Evolutionary conservation across 768 basidiomycete species (phyloP).

Genomic region (Phylloporus sp.): DNA sequence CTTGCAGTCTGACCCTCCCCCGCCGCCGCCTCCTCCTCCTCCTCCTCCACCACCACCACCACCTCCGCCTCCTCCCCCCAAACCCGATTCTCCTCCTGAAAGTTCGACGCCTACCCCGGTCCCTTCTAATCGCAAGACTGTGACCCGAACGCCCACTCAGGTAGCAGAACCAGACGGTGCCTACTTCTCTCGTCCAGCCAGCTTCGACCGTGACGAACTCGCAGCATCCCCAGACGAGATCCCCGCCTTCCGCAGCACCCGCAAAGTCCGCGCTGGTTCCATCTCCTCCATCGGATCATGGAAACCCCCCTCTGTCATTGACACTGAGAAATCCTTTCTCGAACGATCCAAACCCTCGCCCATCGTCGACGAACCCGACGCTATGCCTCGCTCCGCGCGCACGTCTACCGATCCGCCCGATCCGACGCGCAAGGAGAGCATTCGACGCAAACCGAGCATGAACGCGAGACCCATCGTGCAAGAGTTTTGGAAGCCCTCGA

Average conservation of each 20-base stretch:
- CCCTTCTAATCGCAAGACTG: conserved; percentile 11
- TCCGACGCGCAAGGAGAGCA: conserved; percentile 22
- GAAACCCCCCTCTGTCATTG: conserved; percentile 24
- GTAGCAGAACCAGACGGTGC: conserved; percentile 10
- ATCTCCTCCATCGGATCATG: conserved; percentile 24
- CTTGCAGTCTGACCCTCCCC: conserved; percentile 6
- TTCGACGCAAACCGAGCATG: conserved; percentile 33
- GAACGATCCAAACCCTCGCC: conserved; percentile 20
- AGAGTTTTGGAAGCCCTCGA: conserved; percentile 48
- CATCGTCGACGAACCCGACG: conserved; percentile 29
- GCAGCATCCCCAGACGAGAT: conserved; percentile 18
- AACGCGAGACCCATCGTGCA: conserved; percentile 33
- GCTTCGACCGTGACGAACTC: conserved; percentile 19
- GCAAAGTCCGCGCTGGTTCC: conserved; percentile 26
- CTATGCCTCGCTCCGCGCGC: conserved; percentile 18
- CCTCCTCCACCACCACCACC: too few relatives aligned
- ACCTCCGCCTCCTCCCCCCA: too few relatives aligned
- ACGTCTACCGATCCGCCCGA: conserved; percentile 21
- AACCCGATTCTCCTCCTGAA: too few relatives aligned
- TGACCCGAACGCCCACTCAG: conserved; percentile 19
- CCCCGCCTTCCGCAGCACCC: conserved; percentile 6
- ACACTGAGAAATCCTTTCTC: conserved; percentile 15
- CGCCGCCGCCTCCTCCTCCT: not conserved
- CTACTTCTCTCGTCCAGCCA: conserved; percentile 16
- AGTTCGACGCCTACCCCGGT: conserved; percentile 1